Conservation (phyloP, 495 filamentous ascomycete species). For the Penicillium crystallinum region DNA sequence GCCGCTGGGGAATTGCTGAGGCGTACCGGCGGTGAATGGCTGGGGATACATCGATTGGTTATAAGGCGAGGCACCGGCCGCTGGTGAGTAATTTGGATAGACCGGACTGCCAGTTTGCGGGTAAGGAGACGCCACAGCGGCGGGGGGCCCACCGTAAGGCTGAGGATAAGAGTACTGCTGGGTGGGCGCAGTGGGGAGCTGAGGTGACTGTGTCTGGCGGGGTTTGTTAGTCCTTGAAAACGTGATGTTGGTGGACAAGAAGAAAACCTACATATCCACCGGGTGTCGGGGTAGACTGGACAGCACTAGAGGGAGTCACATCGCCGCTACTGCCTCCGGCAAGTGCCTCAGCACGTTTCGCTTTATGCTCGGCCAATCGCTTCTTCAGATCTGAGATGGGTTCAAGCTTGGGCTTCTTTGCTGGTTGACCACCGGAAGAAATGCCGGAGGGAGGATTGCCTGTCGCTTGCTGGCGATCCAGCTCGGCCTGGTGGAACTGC, state of each 20-base stretch:
- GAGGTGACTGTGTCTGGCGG: constrained; percentile 26
- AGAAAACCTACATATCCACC: constrained; percentile 48
- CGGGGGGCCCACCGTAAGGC: constrained; percentile 30
- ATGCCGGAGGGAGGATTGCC: constrained; percentile 73
- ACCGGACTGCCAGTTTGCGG: constrained; percentile 41
- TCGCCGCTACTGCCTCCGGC: constrained; percentile 54
- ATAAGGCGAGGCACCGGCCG: constrained; percentile 29
- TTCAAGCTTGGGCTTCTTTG: constrained; percentile 80
- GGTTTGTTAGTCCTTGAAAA: constrained; percentile 6
- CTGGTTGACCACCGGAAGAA: constrained; percentile 43
- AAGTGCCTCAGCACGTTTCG: constrained; percentile 58
- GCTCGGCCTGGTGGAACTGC: constrained; percentile 79
- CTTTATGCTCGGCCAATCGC: constrained; percentile 74
- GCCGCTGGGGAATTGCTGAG: constrained; percentile 26
- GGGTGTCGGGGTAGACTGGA: constrained; percentile 35
- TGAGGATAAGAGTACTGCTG: constrained; percentile 34
- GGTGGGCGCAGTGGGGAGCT: constrained; percentile 15
- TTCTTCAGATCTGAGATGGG: constrained; percentile 72
- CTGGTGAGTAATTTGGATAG: constrained; percentile 35
- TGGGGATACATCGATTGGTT: constrained; percentile 39
- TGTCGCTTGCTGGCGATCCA: constrained; percentile 71
- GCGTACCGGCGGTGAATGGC: constrained; percentile 26
- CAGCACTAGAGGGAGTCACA: constrained; percentile 53
- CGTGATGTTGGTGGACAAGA: background rate
- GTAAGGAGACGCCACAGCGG: constrained; percentile 32